Conservation (phyloP, 164 flowering plant species). For the Piper betle region DNA sequence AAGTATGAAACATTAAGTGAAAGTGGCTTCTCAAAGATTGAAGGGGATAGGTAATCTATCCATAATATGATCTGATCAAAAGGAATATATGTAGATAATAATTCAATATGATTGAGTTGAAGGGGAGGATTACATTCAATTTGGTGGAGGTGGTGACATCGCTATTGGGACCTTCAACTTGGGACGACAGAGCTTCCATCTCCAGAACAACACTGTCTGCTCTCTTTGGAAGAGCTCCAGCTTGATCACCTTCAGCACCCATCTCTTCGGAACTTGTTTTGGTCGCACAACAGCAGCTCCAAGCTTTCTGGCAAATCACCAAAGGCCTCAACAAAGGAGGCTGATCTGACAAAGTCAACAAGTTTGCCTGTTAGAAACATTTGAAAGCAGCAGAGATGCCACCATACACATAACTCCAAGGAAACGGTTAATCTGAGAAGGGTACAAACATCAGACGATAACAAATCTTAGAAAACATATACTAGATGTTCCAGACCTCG, state of each 20-base stretch:
- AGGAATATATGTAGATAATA: too few relatives aligned
- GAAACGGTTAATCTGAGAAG: too few relatives aligned
- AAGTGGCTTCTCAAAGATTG: background rate
- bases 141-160: background rate
- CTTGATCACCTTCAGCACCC: too few relatives aligned
- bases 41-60: background rate
- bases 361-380: background rate
- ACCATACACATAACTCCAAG: background rate
- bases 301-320: background rate
- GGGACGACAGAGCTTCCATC: constrained; percentile 1
- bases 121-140: background rate
- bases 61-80: too few relatives aligned
- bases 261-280: background rate
- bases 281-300: background rate
- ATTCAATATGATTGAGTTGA: too few relatives aligned
- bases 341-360: background rate
- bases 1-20: background rate
- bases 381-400: background rate
- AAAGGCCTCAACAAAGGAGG: background rate
- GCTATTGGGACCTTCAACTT: background rate
- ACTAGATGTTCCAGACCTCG: too few relatives aligned
- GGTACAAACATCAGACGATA: too few relatives aligned
- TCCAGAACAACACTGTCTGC: constrained; percentile 2
- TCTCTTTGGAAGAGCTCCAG: background rate
- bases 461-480: too few relatives aligned